Conservation (phyloP, 2,329 filamentous ascomycete species). For the Allantophomopsis lycopodina region DNA sequence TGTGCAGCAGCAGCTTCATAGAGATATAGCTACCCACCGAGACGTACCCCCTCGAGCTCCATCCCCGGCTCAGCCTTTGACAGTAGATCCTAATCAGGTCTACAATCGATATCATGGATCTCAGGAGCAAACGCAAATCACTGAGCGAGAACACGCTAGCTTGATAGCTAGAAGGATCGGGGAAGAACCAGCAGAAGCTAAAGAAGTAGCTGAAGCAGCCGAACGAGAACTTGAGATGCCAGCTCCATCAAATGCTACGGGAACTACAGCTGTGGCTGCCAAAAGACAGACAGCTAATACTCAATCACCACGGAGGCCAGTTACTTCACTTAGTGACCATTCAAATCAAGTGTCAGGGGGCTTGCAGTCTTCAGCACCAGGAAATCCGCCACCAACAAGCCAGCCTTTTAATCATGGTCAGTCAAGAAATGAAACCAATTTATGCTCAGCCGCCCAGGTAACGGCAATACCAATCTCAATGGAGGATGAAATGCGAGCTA, state of each 20-base stretch:
- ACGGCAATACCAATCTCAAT: background rate
- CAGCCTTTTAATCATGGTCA: background rate
- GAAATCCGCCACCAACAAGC: background rate
- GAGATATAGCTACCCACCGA: background rate
- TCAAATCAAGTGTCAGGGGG: background rate
- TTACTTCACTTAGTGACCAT: background rate
- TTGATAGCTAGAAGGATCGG: background rate
- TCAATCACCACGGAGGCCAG: background rate
- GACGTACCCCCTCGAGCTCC: background rate
- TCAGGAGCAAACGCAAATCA: conserved; percentile 2
- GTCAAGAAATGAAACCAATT: too few species aligned
- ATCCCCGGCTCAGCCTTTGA: conserved; percentile 1
- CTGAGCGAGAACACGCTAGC: background rate
- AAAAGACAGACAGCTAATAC: background rate
- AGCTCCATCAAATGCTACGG: background rate
- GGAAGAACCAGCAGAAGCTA: background rate
- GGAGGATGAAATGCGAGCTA: conserved; percentile 3
- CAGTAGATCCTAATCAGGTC: conserved; percentile 4
- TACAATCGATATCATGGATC: conserved; percentile 4
- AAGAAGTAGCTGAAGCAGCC: background rate
- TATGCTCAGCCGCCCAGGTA: background rate
- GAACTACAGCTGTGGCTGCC: background rate
- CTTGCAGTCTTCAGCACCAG: background rate
- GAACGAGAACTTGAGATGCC: background rate
- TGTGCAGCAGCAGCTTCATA: background rate